Base-by-base conservation (phyloP, 805 yeast species). In the Alloascoidea africana region DNA sequence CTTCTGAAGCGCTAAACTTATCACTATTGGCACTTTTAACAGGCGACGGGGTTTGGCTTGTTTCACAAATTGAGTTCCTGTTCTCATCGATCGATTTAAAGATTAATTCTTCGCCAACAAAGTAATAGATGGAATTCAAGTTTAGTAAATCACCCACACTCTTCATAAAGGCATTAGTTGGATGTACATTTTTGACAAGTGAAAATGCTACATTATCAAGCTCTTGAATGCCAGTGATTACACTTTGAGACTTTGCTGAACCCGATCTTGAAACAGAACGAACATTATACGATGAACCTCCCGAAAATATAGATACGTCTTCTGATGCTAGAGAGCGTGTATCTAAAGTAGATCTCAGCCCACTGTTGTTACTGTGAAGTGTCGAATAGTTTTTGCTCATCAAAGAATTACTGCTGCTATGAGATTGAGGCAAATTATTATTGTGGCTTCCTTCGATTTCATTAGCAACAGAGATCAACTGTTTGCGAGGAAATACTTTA, bases 61-160 rank as follows among this genome's bases (percentile, higher is more conserved):
- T 8, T 23, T 27, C n/a, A 32, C n/a, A 18, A 32, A 32, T 17
- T 23, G 14, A 8, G n/a, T 58, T 62, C n/a, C n/a, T n/a, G n/a
- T n/a, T n/a, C n/a, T n/a, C n/a, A 14, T 50, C 54, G 18, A 66
- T 52, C 0, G 79, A 62, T 53, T 79, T 80, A 55, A 80, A 71
- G 2, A 78, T 65, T 13, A 80, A 57, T 23, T 69, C 72, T 36
- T 67, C 64, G 18, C 65, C 65, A 27, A 76, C 63, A 43, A 66
- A 74, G 43, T 76, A 72, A 27, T 73, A 61, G 37, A 65, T 68
- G 14, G 73, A 65, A 18, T 73, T 79, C 37, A 73, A 65, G 43
- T 76, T 74, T 49, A 80, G 69, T 2, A 75, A 62, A 49, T 80
- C 87, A 35, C 79, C 66, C 27, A 65, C 65, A 41, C 66, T 67